These are phyloP conservation scores for Yamadazyma kitorensis DNA, from an alignment of 805 yeast species.

Conservation along the genomic window DNA sequence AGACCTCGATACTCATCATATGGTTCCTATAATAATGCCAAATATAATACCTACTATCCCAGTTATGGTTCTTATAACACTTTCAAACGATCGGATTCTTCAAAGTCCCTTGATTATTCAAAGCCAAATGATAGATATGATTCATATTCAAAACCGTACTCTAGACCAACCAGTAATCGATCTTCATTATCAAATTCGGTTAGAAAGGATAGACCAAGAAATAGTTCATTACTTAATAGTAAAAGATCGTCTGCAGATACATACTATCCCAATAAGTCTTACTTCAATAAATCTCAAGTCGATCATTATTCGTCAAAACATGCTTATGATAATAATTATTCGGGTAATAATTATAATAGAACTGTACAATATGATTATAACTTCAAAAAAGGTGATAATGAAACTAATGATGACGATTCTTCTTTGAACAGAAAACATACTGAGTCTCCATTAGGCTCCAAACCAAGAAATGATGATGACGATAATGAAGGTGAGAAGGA, in stretches of 20 bases:
- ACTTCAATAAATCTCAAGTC: conserved; percentile 12
- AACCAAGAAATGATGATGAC: conserved; percentile 29
- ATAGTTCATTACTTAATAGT: conserved; percentile 17
- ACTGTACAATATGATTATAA: too few relatives aligned
- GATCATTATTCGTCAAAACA: conserved; percentile 15
- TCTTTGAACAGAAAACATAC: not conserved
- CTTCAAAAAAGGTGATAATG: not conserved
- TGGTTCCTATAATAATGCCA: conserved; percentile 6
- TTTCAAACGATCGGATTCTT: conserved; percentile 11
- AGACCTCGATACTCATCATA: conserved; percentile 12
- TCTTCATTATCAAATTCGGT: conserved; percentile 23
- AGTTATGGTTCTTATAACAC: conserved; percentile 21
- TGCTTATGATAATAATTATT: conserved; percentile 4
- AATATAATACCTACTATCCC: conserved; percentile 19
- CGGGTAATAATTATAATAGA: conserved; percentile 2
- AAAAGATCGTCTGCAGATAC: conserved; percentile 22
- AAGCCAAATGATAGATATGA: conserved; percentile 4
- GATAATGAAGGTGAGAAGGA: conserved; percentile 17
- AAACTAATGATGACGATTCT: not conserved
- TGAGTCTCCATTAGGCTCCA: not conserved
- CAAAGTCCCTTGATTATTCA: conserved; percentile 9
- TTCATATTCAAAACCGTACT: conserved; percentile 2
- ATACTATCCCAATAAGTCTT: conserved; percentile 25
- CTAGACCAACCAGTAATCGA: conserved; percentile 16
- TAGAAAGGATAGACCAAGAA: conserved; percentile 14